Evolutionary conservation across 768 basidiomycete species (phyloP), one percentile per base, ranked within the genome.

Genomic region (Macrocybe gigantea): DNA sequence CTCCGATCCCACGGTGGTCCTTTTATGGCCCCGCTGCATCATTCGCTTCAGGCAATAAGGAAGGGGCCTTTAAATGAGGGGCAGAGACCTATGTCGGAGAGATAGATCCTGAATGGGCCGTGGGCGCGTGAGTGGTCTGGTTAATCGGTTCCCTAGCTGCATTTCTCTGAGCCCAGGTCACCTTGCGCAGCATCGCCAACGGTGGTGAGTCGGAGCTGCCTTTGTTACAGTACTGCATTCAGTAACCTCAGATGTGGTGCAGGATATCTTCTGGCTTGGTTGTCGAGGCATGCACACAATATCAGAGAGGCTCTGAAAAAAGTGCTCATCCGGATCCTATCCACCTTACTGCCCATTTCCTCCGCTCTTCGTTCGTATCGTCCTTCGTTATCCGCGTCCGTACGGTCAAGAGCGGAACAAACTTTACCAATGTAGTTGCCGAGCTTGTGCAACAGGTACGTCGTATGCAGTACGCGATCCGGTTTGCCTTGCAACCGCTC

Each of bases 201-300:
- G 79, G 80, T 64, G 79, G 80, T 77, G 38, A 43, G 49, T 55
- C 5, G 22, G 33, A 9, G 9, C 9, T 10, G 22, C 29, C 12
- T 41, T 38, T n/a, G 12, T 2, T 2, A 41, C 5, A 32, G 13
- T 12, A 44, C 34, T 34, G 10, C 15, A 13, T 33, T 36, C 3
- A 3, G 12, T 29, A 15, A 32, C 8, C 46, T 33, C n/a, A 29
- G 34, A n/a, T 22, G 51, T 13, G 49, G 45, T 52, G 1, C 33
- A 86, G 83, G 84, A 15, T 85, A 83, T 56, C 63, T 78, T 12
- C 66, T 85, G 11, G 79, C 75, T 61, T 79, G 38, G 61, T 80
- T 13, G 49, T 85, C 0, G 70, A 83, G 34, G 73, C 82, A 13
- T 79, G 76, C 49, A 67, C 79, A 6, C 65, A 70, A 43, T 61